Evolutionary conservation across 352 stramenopile genomes (phyloP).

Genomic region (Pythium brassicae): DNA sequence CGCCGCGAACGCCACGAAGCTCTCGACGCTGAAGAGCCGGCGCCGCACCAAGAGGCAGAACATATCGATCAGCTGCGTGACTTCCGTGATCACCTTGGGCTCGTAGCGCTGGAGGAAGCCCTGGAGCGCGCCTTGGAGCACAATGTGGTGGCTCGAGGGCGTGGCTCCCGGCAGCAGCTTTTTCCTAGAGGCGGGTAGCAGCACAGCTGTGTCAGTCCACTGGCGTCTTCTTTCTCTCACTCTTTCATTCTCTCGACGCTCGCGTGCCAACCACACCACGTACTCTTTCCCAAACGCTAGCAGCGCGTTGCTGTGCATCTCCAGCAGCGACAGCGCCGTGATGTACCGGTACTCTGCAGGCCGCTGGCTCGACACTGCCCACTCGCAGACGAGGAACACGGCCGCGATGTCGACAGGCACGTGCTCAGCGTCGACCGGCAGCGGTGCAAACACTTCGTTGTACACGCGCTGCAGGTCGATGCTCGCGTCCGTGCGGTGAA

Average conservation of each 20-base stretch:
- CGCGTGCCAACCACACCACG: constrained; percentile 13
- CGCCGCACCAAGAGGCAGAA: constrained; percentile 77
- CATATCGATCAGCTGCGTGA: constrained; percentile 78
- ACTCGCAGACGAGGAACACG: constrained; percentile 78
- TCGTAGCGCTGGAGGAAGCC: constrained; percentile 74
- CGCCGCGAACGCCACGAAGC: constrained; percentile 67
- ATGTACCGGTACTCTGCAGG: constrained; percentile 81
- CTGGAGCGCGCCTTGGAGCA: constrained; percentile 74
- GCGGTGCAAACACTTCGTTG: constrained; percentile 61
- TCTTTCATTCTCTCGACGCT: no score
- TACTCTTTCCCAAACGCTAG: constrained; percentile 58
- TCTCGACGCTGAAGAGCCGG: constrained; percentile 64
- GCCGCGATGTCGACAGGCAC: constrained; percentile 67
- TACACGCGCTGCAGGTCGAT: constrained; percentile 69
- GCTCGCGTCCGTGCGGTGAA: constrained; percentile 73
- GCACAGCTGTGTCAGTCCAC: background rate
- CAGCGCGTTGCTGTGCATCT: constrained; percentile 75
- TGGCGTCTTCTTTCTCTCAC: no score
- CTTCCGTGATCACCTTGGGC: constrained; percentile 69
- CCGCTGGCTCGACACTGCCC: constrained; percentile 76
- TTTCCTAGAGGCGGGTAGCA: constrained; percentile 24
- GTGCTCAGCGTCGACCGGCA: constrained; percentile 29
- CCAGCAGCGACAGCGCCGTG: constrained; percentile 67
- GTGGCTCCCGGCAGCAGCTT: constrained; percentile 30
- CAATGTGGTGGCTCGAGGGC: constrained; percentile 51